phyloP scores from a whole-genome alignment of 306 rosid genomes.

The Prunus kanzakura region DNA sequence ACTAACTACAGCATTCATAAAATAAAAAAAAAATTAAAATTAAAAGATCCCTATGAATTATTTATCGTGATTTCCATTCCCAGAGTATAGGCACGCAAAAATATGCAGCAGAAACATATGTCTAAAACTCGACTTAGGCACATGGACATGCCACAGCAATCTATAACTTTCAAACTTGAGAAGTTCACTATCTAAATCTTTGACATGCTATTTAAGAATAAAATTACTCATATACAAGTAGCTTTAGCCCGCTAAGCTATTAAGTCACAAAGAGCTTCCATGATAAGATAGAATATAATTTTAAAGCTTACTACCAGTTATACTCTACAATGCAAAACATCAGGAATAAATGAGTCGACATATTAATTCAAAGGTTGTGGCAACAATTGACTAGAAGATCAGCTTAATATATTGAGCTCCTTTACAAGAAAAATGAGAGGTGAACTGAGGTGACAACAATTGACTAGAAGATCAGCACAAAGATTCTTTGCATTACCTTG shows the following conservation, averaged over 20 bases:
- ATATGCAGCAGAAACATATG: neutral
- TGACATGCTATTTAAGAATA: neutral
- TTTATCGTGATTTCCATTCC: neutral
- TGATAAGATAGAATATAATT: neutral
- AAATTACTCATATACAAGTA: neutral
- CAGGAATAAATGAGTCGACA: neutral
- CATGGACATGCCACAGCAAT: neutral
- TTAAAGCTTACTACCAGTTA: neutral
- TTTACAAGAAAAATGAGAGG: neutral
- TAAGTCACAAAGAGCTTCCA: slow-evolving; percentile 1
- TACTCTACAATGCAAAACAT: neutral
- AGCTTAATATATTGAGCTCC: neutral
- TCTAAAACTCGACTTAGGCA: neutral
- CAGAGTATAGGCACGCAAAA: neutral
- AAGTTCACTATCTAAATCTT: neutral
- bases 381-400: neutral
- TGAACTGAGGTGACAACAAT: neutral
- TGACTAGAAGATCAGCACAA: too few species aligned
- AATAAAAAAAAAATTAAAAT: neutral
- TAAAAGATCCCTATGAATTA: neutral
- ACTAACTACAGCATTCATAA: neutral
- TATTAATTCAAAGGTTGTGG: neutral
- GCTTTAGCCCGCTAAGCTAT: neutral
- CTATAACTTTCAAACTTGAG: slow-evolving; percentile 5
- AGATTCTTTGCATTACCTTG: slow-evolving; percentile 52